Conservation (phyloP, 441 rosid species). For the Aquilaria agallochum region DNA sequence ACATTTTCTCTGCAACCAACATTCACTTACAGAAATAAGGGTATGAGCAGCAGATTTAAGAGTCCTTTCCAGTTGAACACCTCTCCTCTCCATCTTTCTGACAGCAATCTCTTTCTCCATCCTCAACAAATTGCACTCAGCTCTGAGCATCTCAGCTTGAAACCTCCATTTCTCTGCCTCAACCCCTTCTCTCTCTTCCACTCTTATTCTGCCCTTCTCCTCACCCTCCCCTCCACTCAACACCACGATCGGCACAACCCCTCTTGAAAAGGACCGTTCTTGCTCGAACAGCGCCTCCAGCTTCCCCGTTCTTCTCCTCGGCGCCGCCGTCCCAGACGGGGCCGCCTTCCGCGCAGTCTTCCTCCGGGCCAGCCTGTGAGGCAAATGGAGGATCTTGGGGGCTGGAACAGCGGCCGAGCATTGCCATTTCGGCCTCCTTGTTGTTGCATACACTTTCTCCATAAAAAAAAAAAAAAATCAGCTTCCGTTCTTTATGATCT, state of each 20-base stretch:
- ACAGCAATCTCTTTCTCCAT: conserved; percentile 80
- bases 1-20: no score
- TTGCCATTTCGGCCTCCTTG: no score
- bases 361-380: conserved; percentile 31
- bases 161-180: conserved; percentile 89
- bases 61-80: conserved; percentile 48
- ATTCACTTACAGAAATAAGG: conserved; percentile 18
- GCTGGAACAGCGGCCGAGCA: conserved; percentile 14
- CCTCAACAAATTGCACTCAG: conserved; percentile 90
- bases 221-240: conserved; percentile 13
- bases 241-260: conserved; percentile 11
- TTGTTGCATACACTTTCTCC: neutral
- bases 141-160: conserved; percentile 95
- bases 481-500: neutral
- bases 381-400: conserved; percentile 78
- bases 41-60: conserved; percentile 64
- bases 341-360: conserved; percentile 19
- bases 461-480: no score
- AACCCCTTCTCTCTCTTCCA: conserved; percentile 19
- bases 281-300: conserved; percentile 35
- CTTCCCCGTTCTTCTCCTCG: conserved; percentile 34
- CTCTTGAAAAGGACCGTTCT: conserved; percentile 31
- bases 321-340: conserved; percentile 17
- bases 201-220: conserved; percentile 18
- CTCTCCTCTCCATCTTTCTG: conserved; percentile 85